phyloP scores from a whole-genome alignment of 371 early-diverging fungal species.

The Dichotomocladium elegans region DNA sequence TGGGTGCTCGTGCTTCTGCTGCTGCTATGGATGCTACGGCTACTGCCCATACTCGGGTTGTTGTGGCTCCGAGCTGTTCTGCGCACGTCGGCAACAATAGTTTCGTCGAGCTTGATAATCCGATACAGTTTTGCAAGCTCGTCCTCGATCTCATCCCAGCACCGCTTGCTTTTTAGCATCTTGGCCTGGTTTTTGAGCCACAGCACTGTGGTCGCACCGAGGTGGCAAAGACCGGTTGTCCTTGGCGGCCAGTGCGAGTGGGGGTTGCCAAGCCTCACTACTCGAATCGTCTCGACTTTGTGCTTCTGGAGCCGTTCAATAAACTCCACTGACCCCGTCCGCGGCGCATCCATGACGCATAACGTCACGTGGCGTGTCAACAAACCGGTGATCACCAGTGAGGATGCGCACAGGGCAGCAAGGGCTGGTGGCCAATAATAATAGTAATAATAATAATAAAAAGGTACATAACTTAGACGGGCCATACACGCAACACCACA shows the following conservation, averaged over 20 bases:
- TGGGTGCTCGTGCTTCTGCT: not conserved
- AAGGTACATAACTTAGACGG: not conserved
- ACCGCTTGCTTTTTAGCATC: not conserved
- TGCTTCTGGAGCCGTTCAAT: slow-evolving; percentile 12
- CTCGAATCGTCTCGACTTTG: slow-evolving; percentile 28
- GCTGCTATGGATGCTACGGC: not conserved
- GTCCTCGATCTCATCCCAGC: not conserved
- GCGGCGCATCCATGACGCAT: slow-evolving; percentile 25
- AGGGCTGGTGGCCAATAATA: slow-evolving; percentile 32
- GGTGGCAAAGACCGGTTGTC: slow-evolving; percentile 31
- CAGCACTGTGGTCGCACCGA: slow-evolving; percentile 19
- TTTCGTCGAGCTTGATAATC: not conserved
- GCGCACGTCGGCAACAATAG: not conserved
- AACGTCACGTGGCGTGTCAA: slow-evolving; percentile 24
- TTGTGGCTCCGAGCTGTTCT: not conserved
- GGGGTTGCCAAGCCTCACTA: slow-evolving; percentile 17
- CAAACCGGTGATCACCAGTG: slow-evolving; percentile 27
- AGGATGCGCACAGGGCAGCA: slow-evolving; percentile 36
- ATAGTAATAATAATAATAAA: no score
- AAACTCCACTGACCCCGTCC: slow-evolving; percentile 28
- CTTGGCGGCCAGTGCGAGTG: slow-evolving; percentile 35
- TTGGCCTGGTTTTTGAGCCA: not conserved
- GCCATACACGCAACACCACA: not conserved
- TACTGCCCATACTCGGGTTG: not conserved
- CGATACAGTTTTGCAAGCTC: not conserved